Evolutionary conservation across 2,329 filamentous ascomycete species (phyloP), one percentile per base, ranked within the genome.

Genomic region (Plenodomus tracheiphilus): DNA sequence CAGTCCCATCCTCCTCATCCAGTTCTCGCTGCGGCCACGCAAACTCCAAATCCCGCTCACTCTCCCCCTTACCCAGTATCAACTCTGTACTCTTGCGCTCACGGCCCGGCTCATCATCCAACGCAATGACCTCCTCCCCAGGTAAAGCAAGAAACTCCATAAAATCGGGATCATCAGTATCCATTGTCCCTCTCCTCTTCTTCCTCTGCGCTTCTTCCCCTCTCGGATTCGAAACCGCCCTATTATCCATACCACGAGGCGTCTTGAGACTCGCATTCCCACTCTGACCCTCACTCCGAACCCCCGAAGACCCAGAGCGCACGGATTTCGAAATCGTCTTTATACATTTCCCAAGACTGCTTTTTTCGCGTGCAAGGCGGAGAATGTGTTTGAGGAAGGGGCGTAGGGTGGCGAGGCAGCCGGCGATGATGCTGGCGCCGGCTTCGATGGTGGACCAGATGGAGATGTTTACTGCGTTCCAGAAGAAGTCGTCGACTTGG

Each of bases 371-470:
- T 11, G 49, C 52, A 41, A 41, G 42, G 37, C 2, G 38, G 2
- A 55, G 28, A 1, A 48, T n/a, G 22, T 39, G 17, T 36, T 62
- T 70, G 43, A 81, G 68, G 0, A 81, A 66, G 1, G 79, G 79
- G 1, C 78, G 76, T 1, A 81, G 72, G 1, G 78, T 80, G 5
- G 79, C 79, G 7, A 81, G 70, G 56, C 77, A 79, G 21, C 75
- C 78, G 16, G 79, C 79, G 6, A 74, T 72, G 41, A 78, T 78
- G 15, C 75, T 65, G 9, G 63, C 56, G 11, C 69, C 68, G 13
- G 62, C 64, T 49, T 73, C 70, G 46, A 71, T 64, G 0, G 65
- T 65, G 8, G 66, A 69, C 70, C 68, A 73, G 40, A 78, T 75
- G 19, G 74, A 72, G 34, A 77, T 72, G 47, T 77, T 75, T 41